phyloP scores from a whole-genome alignment of 345 rosid genomes.

The Citrus trifoliata region DNA sequence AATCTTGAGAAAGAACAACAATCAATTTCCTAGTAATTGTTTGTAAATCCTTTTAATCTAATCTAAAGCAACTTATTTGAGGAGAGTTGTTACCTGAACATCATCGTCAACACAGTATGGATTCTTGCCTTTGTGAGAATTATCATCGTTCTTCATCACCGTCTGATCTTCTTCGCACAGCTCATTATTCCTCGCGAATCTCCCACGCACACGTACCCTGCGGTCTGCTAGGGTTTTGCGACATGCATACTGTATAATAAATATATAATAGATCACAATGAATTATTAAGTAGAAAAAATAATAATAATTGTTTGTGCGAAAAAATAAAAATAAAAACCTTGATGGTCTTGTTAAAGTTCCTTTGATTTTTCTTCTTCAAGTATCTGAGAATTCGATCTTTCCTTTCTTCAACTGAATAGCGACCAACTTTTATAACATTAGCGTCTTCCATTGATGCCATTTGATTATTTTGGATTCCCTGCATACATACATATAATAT shows the following conservation, averaged over 20 bases:
- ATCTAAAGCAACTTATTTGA: background rate
- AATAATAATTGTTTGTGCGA: background rate
- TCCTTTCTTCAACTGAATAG: slow-evolving; percentile 80
- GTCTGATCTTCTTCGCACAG: slow-evolving; percentile 47
- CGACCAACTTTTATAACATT: slow-evolving; percentile 57
- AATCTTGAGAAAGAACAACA: background rate
- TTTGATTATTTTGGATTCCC: slow-evolving; percentile 43
- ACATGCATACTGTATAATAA: slow-evolving; percentile 63
- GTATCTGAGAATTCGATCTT: slow-evolving; percentile 79
- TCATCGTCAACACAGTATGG: slow-evolving; percentile 30
- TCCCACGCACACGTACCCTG: slow-evolving; percentile 82
- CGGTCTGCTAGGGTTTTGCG: slow-evolving; percentile 92
- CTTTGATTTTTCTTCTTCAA: slow-evolving; percentile 90
- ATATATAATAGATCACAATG: background rate
- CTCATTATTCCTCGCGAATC: slow-evolving; percentile 82
- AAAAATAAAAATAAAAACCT: slow-evolving; percentile 36
- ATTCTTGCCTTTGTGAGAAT: slow-evolving; percentile 37
- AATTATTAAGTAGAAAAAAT: background rate
- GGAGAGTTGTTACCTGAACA: slow-evolving; percentile 28
- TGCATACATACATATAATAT: slow-evolving; percentile 2
- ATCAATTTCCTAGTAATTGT: too few species aligned
- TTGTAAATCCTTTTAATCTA: background rate
- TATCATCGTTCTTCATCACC: slow-evolving; percentile 34
- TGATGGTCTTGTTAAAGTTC: slow-evolving; percentile 89
- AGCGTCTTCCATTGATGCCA: slow-evolving; percentile 32